These are phyloP conservation scores for Clitopilus passeckerianus DNA, from an alignment of 768 basidiomycete species.

Conservation along the genomic window DNA sequence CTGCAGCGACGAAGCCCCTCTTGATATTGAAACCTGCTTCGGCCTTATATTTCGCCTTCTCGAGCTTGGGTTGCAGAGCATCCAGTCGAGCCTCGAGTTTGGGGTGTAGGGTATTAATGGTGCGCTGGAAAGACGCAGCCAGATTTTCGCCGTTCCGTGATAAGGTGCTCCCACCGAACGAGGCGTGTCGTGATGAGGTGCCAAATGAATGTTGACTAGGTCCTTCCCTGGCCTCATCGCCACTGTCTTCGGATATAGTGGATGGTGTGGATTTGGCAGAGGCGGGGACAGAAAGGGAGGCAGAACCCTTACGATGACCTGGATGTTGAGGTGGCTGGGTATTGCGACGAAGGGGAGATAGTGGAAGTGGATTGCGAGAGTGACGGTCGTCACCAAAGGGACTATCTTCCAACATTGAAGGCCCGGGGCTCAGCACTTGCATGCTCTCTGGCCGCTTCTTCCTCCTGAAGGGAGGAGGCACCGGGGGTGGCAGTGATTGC, in stretches of 20 bases:
- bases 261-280: background rate
- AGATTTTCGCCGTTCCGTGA: background rate
- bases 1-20: constrained; percentile 45
- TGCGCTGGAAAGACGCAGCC: constrained; percentile 31
- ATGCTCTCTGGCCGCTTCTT: constrained; percentile 58
- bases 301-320: constrained; percentile 11
- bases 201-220: background rate
- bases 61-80: constrained; percentile 44
- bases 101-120: constrained; percentile 41
- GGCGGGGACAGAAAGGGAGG: constrained; percentile 2
- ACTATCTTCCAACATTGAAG: constrained; percentile 2
- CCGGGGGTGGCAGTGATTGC: constrained; percentile 17
- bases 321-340: background rate
- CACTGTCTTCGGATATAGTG: background rate
- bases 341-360: constrained; percentile 1
- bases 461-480: constrained; percentile 39
- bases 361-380: background rate
- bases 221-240: background rate
- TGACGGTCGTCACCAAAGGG: background rate
- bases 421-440: constrained; percentile 32
- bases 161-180: background rate
- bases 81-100: constrained; percentile 33
- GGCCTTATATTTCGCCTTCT: constrained; percentile 65
- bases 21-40: constrained; percentile 56
- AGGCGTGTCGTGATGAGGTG: background rate